A percentile compares a stretch with the other conserved stretches of the same genome.
phyloP scores from a whole-genome alignment of 148 eudicot genomes.

The Rhododendron ovatum region DNA sequence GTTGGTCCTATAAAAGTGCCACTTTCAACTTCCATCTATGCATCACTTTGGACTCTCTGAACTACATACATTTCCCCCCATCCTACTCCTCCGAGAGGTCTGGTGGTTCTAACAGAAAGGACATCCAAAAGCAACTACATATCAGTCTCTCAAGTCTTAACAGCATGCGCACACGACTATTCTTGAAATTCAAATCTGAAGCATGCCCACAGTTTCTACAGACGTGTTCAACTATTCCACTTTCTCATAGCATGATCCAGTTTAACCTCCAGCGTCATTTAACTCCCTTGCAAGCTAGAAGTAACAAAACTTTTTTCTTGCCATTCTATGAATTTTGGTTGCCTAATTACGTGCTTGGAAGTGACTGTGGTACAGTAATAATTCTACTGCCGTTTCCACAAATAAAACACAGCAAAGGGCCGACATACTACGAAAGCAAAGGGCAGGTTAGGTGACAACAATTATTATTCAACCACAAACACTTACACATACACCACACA shows the following conservation, averaged over 20 bases:
- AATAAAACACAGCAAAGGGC: neutral
- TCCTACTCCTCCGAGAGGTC: neutral
- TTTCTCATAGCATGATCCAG: neutral
- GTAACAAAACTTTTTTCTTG: neutral
- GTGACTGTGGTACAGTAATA: neutral
- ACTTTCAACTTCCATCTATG: neutral
- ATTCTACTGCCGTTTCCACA: neutral
- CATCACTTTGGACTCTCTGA: neutral
- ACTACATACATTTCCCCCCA: neutral
- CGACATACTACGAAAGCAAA: neutral
- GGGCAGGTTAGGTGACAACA: slow-evolving; percentile 6
- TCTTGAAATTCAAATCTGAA: neutral
- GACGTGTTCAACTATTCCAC: neutral
- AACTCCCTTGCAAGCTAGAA: neutral
- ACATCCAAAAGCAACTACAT: neutral
- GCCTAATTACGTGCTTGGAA: neutral
- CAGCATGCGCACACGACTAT: neutral
- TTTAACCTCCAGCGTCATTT: neutral
- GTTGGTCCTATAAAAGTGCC: neutral
- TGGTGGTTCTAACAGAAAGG: neutral
- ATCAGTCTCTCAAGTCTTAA: neutral
- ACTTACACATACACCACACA: no score
- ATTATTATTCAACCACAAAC: no score
- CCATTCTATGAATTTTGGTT: neutral
- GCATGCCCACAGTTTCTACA: neutral